Percentiles rank a stretch among this genome's conserved stretches.
Evolutionary conservation across 208 protist genomes (phyloP).

Genomic region (Leishmania mexicana): DNA sequence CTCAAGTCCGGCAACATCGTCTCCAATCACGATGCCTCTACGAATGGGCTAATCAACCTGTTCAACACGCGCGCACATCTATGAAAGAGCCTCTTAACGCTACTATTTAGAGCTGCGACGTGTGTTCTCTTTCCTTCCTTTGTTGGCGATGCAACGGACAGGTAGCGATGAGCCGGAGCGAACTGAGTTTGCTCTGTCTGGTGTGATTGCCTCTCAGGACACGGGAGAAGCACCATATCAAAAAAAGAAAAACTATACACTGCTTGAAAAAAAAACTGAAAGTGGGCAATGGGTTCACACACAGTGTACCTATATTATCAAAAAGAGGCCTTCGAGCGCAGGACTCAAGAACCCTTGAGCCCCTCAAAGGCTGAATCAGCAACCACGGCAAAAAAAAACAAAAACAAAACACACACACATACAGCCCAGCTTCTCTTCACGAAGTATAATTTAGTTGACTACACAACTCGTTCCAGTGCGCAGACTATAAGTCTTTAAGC

Average conservation of each 20-base stretch:
- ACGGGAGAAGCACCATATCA: neutral
- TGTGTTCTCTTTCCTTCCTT: slow-evolving; percentile 2
- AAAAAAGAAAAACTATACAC: neutral
- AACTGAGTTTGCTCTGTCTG: neutral
- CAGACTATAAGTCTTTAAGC: too few relatives aligned
- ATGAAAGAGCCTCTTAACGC: slow-evolving; percentile 19
- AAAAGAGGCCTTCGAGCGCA: neutral
- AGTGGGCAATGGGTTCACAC: neutral
- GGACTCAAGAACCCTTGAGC: neutral
- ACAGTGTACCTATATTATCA: neutral
- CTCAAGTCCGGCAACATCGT: slow-evolving; percentile 61
- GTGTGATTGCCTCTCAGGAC: neutral
- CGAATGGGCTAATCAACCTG: slow-evolving; percentile 95
- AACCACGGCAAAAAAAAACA: neutral
- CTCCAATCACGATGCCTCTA: slow-evolving; percentile 92
- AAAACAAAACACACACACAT: too few relatives aligned
- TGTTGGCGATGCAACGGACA: neutral
- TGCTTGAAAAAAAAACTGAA: neutral
- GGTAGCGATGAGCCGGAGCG: neutral
- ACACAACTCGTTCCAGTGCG: neutral
- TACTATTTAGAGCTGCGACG: neutral
- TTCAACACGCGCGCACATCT: slow-evolving; percentile 83
- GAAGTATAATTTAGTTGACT: neutral
- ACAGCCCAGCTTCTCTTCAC: neutral
- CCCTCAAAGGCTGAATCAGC: slow-evolving; percentile 1